Percentiles rank a stretch among this genome's conserved stretches.
These are phyloP conservation scores for Skeletonema potamos DNA, from an alignment of 108 stramenopile species.

Conservation along the genomic window DNA sequence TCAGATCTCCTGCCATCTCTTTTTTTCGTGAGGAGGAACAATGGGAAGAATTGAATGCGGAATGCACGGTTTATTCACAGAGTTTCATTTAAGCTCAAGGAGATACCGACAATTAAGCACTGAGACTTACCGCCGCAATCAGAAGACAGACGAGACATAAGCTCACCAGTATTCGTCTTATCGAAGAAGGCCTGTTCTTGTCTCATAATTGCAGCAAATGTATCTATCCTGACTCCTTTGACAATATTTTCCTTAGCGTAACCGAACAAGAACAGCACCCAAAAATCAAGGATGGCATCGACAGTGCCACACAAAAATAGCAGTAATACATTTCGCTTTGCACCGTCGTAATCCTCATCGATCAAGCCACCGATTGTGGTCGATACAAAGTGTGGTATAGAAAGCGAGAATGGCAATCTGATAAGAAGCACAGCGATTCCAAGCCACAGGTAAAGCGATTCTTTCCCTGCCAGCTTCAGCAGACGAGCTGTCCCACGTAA, in stretches of 20 bases:
- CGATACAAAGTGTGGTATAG: conserved; percentile 87
- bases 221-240: conserved; percentile 70
- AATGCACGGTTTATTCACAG: no score
- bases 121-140: conserved; percentile 70
- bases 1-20: conserved; percentile 87
- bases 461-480: conserved; percentile 70
- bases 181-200: conserved; percentile 89
- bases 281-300: conserved; percentile 84
- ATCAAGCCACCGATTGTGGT: conserved; percentile 73
- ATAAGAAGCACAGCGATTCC: conserved; percentile 83
- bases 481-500: conserved; percentile 75
- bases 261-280: conserved; percentile 90
- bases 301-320: conserved; percentile 81
- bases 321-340: conserved; percentile 68
- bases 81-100: no score
- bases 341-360: conserved; percentile 59
- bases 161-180: conserved; percentile 65
- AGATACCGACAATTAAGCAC: no score
- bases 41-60: not conserved
- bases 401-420: conserved; percentile 82
- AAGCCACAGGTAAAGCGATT: conserved; percentile 75
- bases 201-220: conserved; percentile 65
- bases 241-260: conserved; percentile 86
- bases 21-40: not conserved
- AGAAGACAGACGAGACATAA: conserved; percentile 80